A percentile compares a stretch with the other conserved stretches of the same genome.
Evolutionary conservation across 148 eudicot species (phyloP).

Genomic region (Rhododendron henanense): DNA sequence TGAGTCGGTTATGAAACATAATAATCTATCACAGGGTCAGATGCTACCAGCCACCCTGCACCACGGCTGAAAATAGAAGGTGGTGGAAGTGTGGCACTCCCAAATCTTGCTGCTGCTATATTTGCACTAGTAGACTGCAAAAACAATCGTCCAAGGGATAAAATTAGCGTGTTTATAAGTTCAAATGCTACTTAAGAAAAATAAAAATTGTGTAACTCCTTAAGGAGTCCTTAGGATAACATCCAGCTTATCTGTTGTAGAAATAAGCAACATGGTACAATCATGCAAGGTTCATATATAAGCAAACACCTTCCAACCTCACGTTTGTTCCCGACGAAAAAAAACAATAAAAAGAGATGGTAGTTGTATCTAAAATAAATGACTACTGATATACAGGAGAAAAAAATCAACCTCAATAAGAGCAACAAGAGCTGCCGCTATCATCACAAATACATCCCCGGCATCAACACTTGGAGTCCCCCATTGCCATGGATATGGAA

Average conservation of each 20-base stretch:
- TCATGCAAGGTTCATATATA: neutral
- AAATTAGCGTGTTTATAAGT: too few relatives aligned
- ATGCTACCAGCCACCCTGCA: too few relatives aligned
- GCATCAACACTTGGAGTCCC: slow-evolving; percentile 67
- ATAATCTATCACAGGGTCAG: neutral
- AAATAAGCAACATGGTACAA: neutral
- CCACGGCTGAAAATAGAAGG: too few relatives aligned
- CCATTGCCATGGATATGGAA: slow-evolving; percentile 97
- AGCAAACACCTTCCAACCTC: neutral
- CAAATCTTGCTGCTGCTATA: too few relatives aligned
- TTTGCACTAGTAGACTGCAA: too few relatives aligned
- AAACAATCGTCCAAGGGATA: too few relatives aligned
- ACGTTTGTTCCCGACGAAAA: neutral
- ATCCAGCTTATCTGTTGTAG: neutral
- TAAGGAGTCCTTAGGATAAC: too few relatives aligned
- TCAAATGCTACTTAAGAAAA: too few relatives aligned
- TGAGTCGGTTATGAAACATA: neutral
- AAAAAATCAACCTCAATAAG: slow-evolving; percentile 63
- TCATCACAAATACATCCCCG: slow-evolving; percentile 62
- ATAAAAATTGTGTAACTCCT: too few relatives aligned
- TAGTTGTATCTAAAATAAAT: neutral
- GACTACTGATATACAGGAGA: neutral
- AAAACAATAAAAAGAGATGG: neutral
- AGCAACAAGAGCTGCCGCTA: slow-evolving; percentile 81
- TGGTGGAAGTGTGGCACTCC: too few relatives aligned